phyloP scores from a whole-genome alignment of 305 asterid species.

The Withania somnifera region DNA sequence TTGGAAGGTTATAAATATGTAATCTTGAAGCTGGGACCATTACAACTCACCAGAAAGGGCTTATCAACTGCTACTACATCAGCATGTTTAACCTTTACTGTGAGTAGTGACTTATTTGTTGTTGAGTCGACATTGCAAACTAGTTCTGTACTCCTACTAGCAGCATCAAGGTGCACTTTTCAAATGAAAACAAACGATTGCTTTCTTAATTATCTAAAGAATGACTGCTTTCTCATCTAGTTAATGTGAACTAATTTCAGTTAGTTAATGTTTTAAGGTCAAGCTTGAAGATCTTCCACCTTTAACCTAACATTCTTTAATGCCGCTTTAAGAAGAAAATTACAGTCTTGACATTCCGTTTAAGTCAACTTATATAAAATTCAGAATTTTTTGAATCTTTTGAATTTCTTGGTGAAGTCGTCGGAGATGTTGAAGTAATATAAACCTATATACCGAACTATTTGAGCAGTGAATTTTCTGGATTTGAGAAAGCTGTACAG shows the following conservation, averaged over 20 bases:
- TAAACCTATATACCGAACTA: not conserved
- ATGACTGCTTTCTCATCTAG: not conserved
- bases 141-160: not conserved
- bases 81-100: slow-evolving; percentile 87
- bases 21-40: slow-evolving; percentile 67
- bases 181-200: not conserved
- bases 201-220: not conserved
- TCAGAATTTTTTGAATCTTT: not conserved
- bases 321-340: not conserved
- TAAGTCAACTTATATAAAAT: not conserved
- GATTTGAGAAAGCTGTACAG: not conserved
- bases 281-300: not conserved
- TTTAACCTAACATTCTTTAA: not conserved
- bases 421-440: not conserved
- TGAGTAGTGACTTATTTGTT: slow-evolving; percentile 24
- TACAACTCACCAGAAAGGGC: slow-evolving; percentile 74
- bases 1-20: slow-evolving; percentile 68
- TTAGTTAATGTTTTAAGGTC: not conserved
- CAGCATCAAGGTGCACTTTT: not conserved
- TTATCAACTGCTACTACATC: slow-evolving; percentile 70
- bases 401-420: not conserved
- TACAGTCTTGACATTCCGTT: not conserved
- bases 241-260: not conserved
- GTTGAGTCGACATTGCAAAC: not conserved
- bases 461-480: not conserved